These are phyloP conservation scores for Schizochytrium sp. DNA, from an alignment of 108 stramenopile species.

Conservation along the genomic window DNA sequence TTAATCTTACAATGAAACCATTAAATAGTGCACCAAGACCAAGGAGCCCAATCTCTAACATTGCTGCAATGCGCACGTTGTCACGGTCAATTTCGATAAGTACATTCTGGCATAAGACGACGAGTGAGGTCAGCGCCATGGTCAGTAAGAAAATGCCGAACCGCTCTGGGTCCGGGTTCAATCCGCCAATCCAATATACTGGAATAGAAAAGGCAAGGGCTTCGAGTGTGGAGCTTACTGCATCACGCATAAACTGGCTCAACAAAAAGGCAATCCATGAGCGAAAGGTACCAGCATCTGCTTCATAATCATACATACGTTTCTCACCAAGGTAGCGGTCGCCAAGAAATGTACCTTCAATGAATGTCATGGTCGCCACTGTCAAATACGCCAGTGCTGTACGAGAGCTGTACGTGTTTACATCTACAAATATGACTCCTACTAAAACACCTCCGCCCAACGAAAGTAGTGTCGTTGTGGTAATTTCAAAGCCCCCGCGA, in stretches of 20 bases:
- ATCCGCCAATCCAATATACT: slow-evolving; percentile 4
- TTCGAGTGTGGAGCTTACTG: slow-evolving; percentile 51
- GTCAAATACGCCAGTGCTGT: slow-evolving; percentile 16
- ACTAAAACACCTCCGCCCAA: slow-evolving; percentile 19
- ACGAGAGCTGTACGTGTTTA: slow-evolving; percentile 26
- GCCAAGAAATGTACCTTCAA: slow-evolving; percentile 37
- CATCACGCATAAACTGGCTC: slow-evolving; percentile 39
- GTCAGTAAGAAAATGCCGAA: slow-evolving; percentile 11
- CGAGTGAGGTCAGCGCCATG: slow-evolving; percentile 51
- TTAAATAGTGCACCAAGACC: slow-evolving; percentile 34
- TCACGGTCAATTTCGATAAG: slow-evolving; percentile 54
- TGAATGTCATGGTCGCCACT: slow-evolving; percentile 53
- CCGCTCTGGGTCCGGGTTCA: slow-evolving; percentile 19
- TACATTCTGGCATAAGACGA: slow-evolving; percentile 15
- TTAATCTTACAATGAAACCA: slow-evolving; percentile 50
- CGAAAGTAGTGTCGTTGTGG: not conserved
- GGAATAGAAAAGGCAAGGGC: slow-evolving; percentile 12
- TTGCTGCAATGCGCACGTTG: slow-evolving; percentile 20
- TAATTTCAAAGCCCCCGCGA: slow-evolving; percentile 53
- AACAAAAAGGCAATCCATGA: slow-evolving; percentile 41
- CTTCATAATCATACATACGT: slow-evolving; percentile 36
- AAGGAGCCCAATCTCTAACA: slow-evolving; percentile 16
- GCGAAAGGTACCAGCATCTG: slow-evolving; percentile 26
- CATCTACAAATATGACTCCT: slow-evolving; percentile 11
- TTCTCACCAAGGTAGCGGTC: slow-evolving; percentile 56